Evolutionary conservation across 2,329 filamentous ascomycete genomes (phyloP), one percentile per base, ranked within the genome.

Genomic region (Erysiphe neolycopersici): DNA sequence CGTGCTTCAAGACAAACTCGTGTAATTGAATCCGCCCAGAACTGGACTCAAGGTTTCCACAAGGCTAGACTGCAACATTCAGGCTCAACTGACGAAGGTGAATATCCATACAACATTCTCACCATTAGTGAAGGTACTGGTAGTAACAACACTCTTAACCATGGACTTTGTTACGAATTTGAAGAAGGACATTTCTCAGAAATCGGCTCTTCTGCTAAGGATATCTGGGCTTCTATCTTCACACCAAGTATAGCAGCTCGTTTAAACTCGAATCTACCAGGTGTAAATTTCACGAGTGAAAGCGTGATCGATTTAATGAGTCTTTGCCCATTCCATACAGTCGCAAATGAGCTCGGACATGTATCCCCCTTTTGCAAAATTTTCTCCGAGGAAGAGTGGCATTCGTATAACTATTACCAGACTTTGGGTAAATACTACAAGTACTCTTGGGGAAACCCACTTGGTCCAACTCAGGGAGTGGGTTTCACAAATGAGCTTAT

Each of bases 401-500:
- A 63, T 32, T 62, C 69, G 46, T 93, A 91, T 59, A 76, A 84
- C 58, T 92, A 93, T 62, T 77, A 75, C 57, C 69, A 82, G 56
- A 71, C 76, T 0, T 61, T 94, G 9, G 73, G 73, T 49, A 93
- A 93, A 56, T 93, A 76, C 66, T 93, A 93, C 59, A 76, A 76
- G 44, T 85, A 76, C 58, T 73, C 77, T 11, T 68, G 69, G 26
- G 84, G 84, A 13, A 84, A 83, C 54, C 69, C 73, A 0, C 67
- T 93, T 6, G 85, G 79, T 0, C 70, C 84, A 5, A 83, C 82
- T 0, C 83, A 91, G 59, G 85, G 85, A 1, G 78, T 89, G 1
- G 85, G 85, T 2, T 94, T 77, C 54, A 74, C 76, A 44, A 92
- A 91, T 58, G 85, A 94, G 63, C 70, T 94, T 11, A 69, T 93